Percentiles rank a stretch among this genome's conserved stretches.
These are phyloP conservation scores for Castanea sativa DNA, from an alignment of 306 rosid genomes.

Conservation along the genomic window DNA sequence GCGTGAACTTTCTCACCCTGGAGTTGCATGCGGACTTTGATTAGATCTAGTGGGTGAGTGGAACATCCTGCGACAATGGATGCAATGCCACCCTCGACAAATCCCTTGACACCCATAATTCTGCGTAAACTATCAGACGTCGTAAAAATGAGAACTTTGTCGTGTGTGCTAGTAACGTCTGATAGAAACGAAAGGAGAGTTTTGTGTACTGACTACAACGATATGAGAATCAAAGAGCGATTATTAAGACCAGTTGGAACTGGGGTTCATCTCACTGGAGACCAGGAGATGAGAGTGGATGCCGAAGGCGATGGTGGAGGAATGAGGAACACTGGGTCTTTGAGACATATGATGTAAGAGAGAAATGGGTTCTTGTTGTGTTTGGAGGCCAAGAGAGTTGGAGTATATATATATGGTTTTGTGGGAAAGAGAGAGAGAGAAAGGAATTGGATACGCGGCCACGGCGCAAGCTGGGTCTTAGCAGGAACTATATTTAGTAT, in stretches of 20 bases:
- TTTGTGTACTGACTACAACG: neutral
- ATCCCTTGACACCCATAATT: constrained; percentile 45
- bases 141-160: no score
- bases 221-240: neutral
- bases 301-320: constrained; percentile 45
- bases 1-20: constrained; percentile 49
- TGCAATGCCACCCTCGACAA: constrained; percentile 61
- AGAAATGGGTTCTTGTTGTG: neutral
- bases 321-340: constrained; percentile 41
- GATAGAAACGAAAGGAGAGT: no score
- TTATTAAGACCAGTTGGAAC: constrained; percentile 22
- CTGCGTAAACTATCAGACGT: no score
- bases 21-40: constrained; percentile 89
- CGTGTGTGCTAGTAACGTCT: no score
- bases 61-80: constrained; percentile 62
- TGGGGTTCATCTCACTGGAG: constrained; percentile 24
- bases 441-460: neutral
- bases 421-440: neutral
- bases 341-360: constrained; percentile 38
- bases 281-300: constrained; percentile 37
- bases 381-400: no score
- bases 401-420: neutral
- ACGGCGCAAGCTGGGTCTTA: neutral
- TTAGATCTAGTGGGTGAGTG: constrained; percentile 70
- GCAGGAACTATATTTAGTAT: no score